Evolutionary conservation across 2,329 filamentous ascomycete genomes (phyloP).

Genomic region (Dryadomyces quercus-mongolicae): DNA sequence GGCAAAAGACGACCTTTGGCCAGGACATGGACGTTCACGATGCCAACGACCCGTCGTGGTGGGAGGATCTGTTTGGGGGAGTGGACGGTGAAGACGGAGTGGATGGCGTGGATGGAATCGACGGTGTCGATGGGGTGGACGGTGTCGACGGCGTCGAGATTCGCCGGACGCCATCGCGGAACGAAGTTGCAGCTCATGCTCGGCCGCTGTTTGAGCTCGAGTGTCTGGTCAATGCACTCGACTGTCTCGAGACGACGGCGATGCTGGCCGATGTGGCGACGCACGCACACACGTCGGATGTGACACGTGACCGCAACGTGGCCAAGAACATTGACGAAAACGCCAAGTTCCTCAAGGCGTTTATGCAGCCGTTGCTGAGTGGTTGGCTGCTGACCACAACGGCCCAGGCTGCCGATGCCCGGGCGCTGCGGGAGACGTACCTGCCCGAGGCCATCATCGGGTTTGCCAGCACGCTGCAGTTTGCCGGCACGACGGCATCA

Average conservation of each 20-base stretch:
- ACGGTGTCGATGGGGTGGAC: constrained; percentile 1
- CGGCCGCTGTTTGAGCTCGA: constrained; percentile 58
- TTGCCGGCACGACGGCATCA: constrained; percentile 60
- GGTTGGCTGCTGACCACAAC: constrained; percentile 43
- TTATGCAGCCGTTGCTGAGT: constrained; percentile 48
- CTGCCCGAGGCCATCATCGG: constrained; percentile 77
- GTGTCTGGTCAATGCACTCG: constrained; percentile 50
- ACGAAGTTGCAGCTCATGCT: constrained; percentile 39
- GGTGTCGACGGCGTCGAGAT: constrained; percentile 7
- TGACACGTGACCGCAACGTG: constrained; percentile 31
- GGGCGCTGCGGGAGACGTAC: constrained; percentile 60
- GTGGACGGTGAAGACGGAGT: constrained; percentile 1
- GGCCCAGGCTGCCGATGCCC: constrained; percentile 31
- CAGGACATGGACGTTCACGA: constrained; percentile 16
- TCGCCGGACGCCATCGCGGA: constrained; percentile 21
- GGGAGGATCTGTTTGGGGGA: constrained; percentile 22
- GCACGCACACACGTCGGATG: constrained; percentile 30
- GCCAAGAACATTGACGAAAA: constrained; percentile 41
- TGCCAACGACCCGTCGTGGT: constrained; percentile 22
- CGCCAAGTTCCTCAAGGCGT: constrained; percentile 41
- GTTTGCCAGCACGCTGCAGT: constrained; percentile 71
- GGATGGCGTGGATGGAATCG: constrained; percentile 15
- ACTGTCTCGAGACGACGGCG: constrained; percentile 55
- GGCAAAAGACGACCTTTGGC: constrained; percentile 23
- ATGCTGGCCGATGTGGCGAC: constrained; percentile 41